Evolutionary conservation across 352 stramenopile species (phyloP), one percentile per base, ranked within the genome.

Genomic region (Blastocystis sp.): DNA sequence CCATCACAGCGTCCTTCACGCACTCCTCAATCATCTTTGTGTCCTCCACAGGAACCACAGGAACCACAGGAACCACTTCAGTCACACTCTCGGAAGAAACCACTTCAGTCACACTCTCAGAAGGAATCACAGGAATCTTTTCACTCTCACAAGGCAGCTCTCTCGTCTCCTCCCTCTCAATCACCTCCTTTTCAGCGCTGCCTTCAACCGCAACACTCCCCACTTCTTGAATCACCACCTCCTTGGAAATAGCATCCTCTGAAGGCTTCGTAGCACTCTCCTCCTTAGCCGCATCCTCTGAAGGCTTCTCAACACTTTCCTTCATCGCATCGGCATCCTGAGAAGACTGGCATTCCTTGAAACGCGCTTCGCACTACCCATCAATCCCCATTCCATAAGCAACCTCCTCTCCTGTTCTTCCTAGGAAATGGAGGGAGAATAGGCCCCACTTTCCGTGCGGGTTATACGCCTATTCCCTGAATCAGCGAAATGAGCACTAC

Each of bases 361-460:
- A 81, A 59, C 40, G 38, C 5, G 14, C 28, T 34, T 64, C 43
- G 62, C 71, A 81, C 71, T 81, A 81, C 41, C 34, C 38, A 23
- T 81, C 48, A 81, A 17, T 43, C 41, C 7, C 5, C 52, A 41
- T 28, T 67, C 48, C 41, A 34, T 43, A n/a, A 9, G 45, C 9
- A 1, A 81, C 71, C 59, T 81, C 71, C 14, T 64, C 1, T 64
- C 71, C 71, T n/a, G 71, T 81, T 56, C 71, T 59, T 21, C 71
- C 71, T 4, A 64, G 52, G 21, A 81, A 64, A n/a, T 81, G 71
- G 1, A 81, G 71, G 3, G 71, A 81, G n/a, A 81, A 81, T 3
- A 81, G 38, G 5, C 71, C 71, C 71, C 71, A 81, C 23, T 81
- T 81, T 4, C 34, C 71, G 7, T 81, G 62, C 5, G 71, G 71